Evolutionary conservation across 2,329 filamentous ascomycete genomes (phyloP).

Genomic region (Tolypocladium paradoxum): DNA sequence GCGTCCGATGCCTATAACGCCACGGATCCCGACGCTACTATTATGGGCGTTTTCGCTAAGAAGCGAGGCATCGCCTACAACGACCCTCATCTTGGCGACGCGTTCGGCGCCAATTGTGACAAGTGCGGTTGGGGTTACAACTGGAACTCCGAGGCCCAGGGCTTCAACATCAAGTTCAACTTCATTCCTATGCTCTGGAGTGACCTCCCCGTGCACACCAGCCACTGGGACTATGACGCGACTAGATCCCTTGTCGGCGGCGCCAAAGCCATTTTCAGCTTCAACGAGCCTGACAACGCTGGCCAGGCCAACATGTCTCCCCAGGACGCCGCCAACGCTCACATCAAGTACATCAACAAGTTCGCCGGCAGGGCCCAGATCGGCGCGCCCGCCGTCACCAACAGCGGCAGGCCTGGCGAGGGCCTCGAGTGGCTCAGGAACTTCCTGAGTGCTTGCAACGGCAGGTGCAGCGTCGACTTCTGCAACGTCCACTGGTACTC

Average conservation of each 20-base stretch:
- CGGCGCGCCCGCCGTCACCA: conserved; percentile 50
- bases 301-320: conserved; percentile 49
- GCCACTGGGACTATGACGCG: conserved; percentile 39
- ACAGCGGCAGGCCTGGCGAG: conserved; percentile 37
- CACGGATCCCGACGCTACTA: neutral
- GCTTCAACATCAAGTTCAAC: conserved; percentile 33
- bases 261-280: conserved; percentile 47
- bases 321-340: conserved; percentile 37
- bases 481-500: conserved; percentile 57
- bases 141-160: conserved; percentile 44
- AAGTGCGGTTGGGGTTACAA: conserved; percentile 54
- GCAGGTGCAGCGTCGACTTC: conserved; percentile 45
- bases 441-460: conserved; percentile 41
- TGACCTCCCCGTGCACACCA: conserved; percentile 28
- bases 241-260: conserved; percentile 41
- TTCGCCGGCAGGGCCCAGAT: conserved; percentile 43
- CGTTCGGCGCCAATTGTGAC: conserved; percentile 33
- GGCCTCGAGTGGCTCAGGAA: conserved; percentile 46
- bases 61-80: conserved; percentile 66
- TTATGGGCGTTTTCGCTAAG: conserved; percentile 8
- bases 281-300: conserved; percentile 60
- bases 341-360: conserved; percentile 44
- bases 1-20: too few species aligned
- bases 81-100: conserved; percentile 37
- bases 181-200: conserved; percentile 63